Evolutionary conservation across 2,329 filamentous ascomycete genomes (phyloP).

Genomic region (Ceratocystis destructans): DNA sequence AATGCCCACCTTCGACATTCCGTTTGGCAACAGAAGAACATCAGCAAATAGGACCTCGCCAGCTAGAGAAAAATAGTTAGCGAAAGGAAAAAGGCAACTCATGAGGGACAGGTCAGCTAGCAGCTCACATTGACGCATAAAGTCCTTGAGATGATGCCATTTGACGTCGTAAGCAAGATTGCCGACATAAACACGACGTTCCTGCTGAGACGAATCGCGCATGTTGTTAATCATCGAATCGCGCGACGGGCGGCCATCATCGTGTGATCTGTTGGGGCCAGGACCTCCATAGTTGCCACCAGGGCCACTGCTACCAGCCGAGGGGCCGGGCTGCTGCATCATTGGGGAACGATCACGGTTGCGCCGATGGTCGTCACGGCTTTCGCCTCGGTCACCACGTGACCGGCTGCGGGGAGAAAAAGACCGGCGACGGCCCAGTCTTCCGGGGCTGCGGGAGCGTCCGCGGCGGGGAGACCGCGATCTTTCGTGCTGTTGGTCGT

Average conservation of each 20-base stretch:
- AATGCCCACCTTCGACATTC: slow-evolving; percentile 99
- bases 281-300: slow-evolving; percentile 49
- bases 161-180: slow-evolving; percentile 99
- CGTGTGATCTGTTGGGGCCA: slow-evolving; percentile 57
- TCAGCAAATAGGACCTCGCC: slow-evolving; percentile 99
- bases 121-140: slow-evolving; percentile 93
- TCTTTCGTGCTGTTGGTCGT: slow-evolving; percentile 58
- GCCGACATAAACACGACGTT: slow-evolving; percentile 97
- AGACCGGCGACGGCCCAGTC: slow-evolving; percentile 54
- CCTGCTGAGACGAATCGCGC: slow-evolving; percentile 90
- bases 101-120: neutral
- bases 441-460: slow-evolving; percentile 72
- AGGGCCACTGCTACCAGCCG: slow-evolving; percentile 52
- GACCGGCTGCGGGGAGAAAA: slow-evolving; percentile 70
- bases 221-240: slow-evolving; percentile 95
- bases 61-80: slow-evolving; percentile 43
- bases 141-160: slow-evolving; percentile 99
- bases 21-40: slow-evolving; percentile 98
- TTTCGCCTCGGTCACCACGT: slow-evolving; percentile 39
- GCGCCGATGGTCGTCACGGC: slow-evolving; percentile 64
- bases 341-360: slow-evolving; percentile 70
- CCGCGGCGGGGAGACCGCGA: slow-evolving; percentile 63
- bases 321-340: slow-evolving; percentile 45
- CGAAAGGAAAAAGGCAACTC: neutral
- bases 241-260: slow-evolving; percentile 70